These are phyloP conservation scores for Furcasterigmium sp. DNA, from an alignment of 2,329 filamentous ascomycete species.

Conservation along the genomic window DNA sequence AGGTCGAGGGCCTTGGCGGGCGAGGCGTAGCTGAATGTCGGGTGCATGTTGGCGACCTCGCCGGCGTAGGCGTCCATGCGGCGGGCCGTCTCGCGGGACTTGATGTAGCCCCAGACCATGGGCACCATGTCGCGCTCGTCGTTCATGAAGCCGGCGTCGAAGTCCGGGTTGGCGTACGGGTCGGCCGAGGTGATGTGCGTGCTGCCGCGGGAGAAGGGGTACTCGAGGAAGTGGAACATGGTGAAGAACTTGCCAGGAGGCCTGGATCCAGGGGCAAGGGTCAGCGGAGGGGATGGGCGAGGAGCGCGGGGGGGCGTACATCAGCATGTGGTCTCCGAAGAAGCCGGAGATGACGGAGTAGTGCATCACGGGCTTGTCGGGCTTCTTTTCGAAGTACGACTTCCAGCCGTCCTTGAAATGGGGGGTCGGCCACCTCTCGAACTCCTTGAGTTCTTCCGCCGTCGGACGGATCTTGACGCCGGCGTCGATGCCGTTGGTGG, in stretches of 20 bases:
- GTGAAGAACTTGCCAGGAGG: constrained; percentile 76
- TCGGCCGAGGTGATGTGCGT: constrained; percentile 68
- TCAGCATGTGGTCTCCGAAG: constrained; percentile 57
- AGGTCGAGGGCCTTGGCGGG: constrained; percentile 66
- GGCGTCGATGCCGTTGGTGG: constrained; percentile 76
- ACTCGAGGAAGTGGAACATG: constrained; percentile 79
- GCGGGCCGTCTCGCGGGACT: constrained; percentile 72
- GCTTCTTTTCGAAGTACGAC: constrained; percentile 78
- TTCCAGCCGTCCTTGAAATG: constrained; percentile 74
- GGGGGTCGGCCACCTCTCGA: constrained; percentile 68
- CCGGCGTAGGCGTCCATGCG: constrained; percentile 75
- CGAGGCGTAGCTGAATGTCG: constrained; percentile 67
- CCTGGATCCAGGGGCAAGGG: too few species aligned
- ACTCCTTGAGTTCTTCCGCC: constrained; percentile 59
- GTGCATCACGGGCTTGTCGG: constrained; percentile 83
- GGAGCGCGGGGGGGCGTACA: too few species aligned
- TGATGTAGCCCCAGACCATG: constrained; percentile 82
- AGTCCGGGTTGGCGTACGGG: constrained; percentile 70
- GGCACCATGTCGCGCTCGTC: constrained; percentile 80
- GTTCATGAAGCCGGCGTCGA: constrained; percentile 81
- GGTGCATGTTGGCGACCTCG: constrained; percentile 64
- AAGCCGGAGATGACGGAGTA: constrained; percentile 70
- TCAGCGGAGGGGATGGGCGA: too few species aligned
- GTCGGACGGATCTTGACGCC: constrained; percentile 74
- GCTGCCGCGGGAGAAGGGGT: constrained; percentile 68